Base-by-base conservation (phyloP, 2,329 filamentous ascomycete species). In the Fusarium pseudograminearum region DNA sequence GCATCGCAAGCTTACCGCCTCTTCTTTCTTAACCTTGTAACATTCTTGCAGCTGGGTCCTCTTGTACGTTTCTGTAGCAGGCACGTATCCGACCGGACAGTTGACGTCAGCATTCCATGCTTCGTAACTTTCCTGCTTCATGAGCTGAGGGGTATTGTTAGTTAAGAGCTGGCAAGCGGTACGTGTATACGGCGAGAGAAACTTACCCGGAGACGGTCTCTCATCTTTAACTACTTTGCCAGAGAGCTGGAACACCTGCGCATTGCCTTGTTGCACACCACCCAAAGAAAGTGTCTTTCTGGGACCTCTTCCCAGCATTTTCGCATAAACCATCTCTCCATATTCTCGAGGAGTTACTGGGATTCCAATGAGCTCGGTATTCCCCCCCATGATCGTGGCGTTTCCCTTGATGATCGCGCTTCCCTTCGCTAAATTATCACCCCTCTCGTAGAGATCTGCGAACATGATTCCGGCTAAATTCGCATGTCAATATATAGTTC, bases 271-370 rank as follows among this genome's bases (percentile, higher is more conserved):
- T 24, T 42, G 40, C 7, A 0, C 2, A 10, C 1, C 15, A 1
- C 41, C 41, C 16, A 44, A 26, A 44, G 41, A 44, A 26, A 44
- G 41, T 4, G 41, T 44, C 22, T 44, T 44, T 24, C 41, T 44
- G 0, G 2, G 9, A 1, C 15, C 22, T 44, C 41, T 44, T 0
- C 15, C 20, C 8, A 41, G 9, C 9, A 1, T 40, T 20, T 3
- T 11, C 11, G 11, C 36, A 20, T 40, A 40, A 20, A 40, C 0
- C n/a, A 40, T 7, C n/a, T n/a, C 20, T 1, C 2, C 11, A 8
- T 7, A 20, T 20, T 40, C 2, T 30, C 28, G 28, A 0, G 1
- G 11, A 30, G 1, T 1, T 30, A 30, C 0, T 30, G 28, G 28
- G 11, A 3, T 12, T 11, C 11, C 28, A 0, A 30, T 2, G 28